These are phyloP conservation scores for Fusarium citri DNA, from an alignment of 2,329 filamentous ascomycete genomes.

Conservation along the genomic window DNA sequence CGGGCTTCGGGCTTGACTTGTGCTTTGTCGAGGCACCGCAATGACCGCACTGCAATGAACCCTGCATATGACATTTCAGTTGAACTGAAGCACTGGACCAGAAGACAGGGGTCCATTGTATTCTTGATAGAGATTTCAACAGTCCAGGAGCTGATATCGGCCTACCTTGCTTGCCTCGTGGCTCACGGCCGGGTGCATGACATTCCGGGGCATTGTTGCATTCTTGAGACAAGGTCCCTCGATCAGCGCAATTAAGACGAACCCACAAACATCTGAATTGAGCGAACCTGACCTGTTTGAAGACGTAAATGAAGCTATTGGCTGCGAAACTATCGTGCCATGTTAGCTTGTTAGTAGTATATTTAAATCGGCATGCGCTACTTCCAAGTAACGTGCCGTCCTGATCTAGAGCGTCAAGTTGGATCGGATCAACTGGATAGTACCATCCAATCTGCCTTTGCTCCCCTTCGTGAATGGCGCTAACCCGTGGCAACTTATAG, in stretches of 20 bases:
- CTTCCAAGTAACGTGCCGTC: conserved; percentile 7
- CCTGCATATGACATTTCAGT: conserved; percentile 39
- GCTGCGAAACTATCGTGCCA: conserved; percentile 10
- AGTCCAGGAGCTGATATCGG: conserved; percentile 17
- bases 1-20: conserved; percentile 12
- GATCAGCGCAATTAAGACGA: not conserved
- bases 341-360: not conserved
- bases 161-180: conserved; percentile 33
- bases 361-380: conserved; percentile 10
- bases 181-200: conserved; percentile 30
- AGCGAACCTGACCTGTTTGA: not conserved
- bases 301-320: not conserved
- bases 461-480: not conserved
- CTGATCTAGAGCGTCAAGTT: not conserved
- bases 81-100: conserved; percentile 21
- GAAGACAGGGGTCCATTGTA: conserved; percentile 16
- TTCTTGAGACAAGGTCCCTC: conserved; percentile 28
- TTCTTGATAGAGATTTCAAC: conserved; percentile 21
- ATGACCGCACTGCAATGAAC: conserved; percentile 18
- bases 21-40: conserved; percentile 6
- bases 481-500: not conserved
- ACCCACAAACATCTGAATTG: not conserved
- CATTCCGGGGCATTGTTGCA: conserved; percentile 29
- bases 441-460: not conserved
- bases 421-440: not conserved